Percentiles rank a stretch among this genome's conserved stretches.
Conservation (phyloP, 2,329 filamentous ascomycete species). For the Colletotrichum sp. region DNA sequence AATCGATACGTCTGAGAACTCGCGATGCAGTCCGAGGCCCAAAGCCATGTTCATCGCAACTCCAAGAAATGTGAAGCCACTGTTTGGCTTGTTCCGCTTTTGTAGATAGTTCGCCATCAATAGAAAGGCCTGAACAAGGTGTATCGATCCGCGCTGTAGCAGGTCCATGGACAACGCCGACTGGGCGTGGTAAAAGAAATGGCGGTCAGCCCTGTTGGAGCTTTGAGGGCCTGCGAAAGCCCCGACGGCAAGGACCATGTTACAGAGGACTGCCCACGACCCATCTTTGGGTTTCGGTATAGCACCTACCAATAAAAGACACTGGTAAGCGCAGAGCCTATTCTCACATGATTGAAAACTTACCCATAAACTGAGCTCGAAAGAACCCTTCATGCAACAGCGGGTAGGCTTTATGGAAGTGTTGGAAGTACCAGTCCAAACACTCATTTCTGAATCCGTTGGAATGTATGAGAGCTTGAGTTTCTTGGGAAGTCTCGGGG, state of each 20-base stretch:
- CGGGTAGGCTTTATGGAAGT: neutral
- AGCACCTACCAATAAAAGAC: neutral
- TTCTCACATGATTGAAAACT: neutral
- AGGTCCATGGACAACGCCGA: neutral
- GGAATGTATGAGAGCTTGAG: neutral
- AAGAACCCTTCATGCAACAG: neutral
- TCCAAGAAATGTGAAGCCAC: neutral
- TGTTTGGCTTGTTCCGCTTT: neutral
- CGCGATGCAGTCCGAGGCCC: neutral
- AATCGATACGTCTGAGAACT: neutral
- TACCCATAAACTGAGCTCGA: neutral
- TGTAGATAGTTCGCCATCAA: neutral
- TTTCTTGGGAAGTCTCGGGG: neutral
- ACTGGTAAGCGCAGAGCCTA: neutral
- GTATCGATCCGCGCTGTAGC: neutral
- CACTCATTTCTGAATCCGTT: neutral
- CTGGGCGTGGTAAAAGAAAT: neutral
- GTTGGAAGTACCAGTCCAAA: neutral
- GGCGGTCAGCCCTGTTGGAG: neutral
- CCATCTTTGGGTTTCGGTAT: neutral
- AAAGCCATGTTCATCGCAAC: neutral
- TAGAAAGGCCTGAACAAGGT: neutral
- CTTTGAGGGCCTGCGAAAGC: neutral
- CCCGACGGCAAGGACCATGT: neutral
- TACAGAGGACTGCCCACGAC: neutral